Evolutionary conservation across 208 protist genomes (phyloP).

Genomic region (Leishmania tarentolae): DNA sequence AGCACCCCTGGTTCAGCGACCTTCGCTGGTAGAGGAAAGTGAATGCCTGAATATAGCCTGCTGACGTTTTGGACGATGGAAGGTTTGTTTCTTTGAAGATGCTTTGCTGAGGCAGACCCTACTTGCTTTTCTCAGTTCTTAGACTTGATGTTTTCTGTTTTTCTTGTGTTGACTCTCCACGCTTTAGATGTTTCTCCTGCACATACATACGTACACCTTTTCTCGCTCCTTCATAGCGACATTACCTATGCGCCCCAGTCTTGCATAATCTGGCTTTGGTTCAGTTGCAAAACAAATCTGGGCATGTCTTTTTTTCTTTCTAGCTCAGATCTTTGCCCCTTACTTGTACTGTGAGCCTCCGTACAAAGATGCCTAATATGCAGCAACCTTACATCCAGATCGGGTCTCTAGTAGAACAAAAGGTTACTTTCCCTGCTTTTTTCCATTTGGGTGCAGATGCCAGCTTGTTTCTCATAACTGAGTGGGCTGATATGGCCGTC

Average conservation of each 20-base stretch:
- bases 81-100: neutral
- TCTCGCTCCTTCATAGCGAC: neutral
- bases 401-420: neutral
- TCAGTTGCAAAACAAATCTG: conserved; percentile 4
- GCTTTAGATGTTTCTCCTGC: conserved; percentile 8
- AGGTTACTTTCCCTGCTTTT: neutral
- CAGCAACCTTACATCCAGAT: neutral
- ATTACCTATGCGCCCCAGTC: conserved; percentile 1
- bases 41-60: neutral
- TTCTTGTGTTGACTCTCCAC: neutral
- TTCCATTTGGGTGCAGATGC: neutral
- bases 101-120: neutral
- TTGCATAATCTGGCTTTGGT: conserved; percentile 5
- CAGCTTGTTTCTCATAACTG: neutral
- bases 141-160: conserved; percentile 4
- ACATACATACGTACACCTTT: conserved; percentile 2
- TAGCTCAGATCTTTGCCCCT: neutral
- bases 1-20: conserved; percentile 92
- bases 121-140: conserved; percentile 15
- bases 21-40: conserved; percentile 42
- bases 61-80: neutral
- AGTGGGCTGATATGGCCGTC: neutral
- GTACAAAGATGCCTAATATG: neutral
- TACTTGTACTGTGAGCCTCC: neutral
- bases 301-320: conserved; percentile 2